phyloP scores from a whole-genome alignment of 768 basidiomycete species.

The Amanita molliuscula region DNA sequence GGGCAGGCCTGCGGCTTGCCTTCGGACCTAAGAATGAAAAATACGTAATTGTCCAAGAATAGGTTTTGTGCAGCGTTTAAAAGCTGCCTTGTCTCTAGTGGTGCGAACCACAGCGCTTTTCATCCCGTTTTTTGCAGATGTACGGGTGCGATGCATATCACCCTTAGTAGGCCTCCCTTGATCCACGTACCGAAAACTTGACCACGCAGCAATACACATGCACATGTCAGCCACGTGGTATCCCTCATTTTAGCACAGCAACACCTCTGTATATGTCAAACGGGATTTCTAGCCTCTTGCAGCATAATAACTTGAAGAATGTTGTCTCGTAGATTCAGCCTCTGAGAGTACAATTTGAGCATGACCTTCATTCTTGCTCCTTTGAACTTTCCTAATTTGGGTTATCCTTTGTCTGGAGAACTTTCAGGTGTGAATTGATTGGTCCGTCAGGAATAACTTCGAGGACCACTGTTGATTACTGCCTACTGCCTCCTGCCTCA shows the following conservation, averaged over 20 bases:
- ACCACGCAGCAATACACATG: neutral
- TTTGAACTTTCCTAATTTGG: slow-evolving; percentile 44
- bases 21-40: slow-evolving; percentile 46
- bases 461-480: slow-evolving; percentile 25
- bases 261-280: neutral
- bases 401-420: slow-evolving; percentile 34
- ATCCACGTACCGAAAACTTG: neutral
- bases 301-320: neutral
- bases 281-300: neutral
- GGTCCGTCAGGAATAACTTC: slow-evolving; percentile 22
- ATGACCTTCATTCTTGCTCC: slow-evolving; percentile 9
- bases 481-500: slow-evolving; percentile 26
- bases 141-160: neutral
- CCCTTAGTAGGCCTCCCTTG: neutral
- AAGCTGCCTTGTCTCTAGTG: neutral
- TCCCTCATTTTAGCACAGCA: neutral
- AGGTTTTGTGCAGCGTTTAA: slow-evolving; percentile 8
- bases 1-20: slow-evolving; percentile 73
- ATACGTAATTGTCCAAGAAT: slow-evolving; percentile 54
- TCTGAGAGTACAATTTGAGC: neutral
- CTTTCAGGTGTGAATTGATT: slow-evolving; percentile 28
- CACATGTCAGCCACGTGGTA: neutral
- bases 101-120: neutral
- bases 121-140: neutral
- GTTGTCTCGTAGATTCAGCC: neutral